Evolutionary conservation across 345 rosid species (phyloP).

Genomic region (Brassica carinata): DNA sequence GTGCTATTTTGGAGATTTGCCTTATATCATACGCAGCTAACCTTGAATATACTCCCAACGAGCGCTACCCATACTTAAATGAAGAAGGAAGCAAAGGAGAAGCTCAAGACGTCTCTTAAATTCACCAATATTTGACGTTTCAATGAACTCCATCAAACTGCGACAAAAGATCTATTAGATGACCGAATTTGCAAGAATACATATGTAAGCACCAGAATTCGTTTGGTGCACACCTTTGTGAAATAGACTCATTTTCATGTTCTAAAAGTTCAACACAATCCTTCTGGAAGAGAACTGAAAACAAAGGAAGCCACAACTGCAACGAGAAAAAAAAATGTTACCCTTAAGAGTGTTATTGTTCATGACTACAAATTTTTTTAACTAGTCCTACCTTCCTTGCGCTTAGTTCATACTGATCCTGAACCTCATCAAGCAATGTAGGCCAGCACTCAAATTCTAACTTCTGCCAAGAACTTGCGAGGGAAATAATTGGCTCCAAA

Average conservation of each 20-base stretch:
- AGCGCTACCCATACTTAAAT: slow-evolving; percentile 59
- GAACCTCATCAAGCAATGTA: slow-evolving; percentile 82
- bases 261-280: slow-evolving; percentile 47
- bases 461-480: slow-evolving; percentile 82
- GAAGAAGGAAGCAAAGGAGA: slow-evolving; percentile 79
- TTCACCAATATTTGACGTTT: slow-evolving; percentile 87
- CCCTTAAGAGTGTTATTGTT: slow-evolving; percentile 14
- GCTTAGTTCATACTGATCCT: slow-evolving; percentile 71
- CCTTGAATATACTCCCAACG: slow-evolving; percentile 67
- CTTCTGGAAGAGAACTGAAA: slow-evolving; percentile 61
- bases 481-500: slow-evolving; percentile 62
- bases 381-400: slow-evolving; percentile 69
- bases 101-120: slow-evolving; percentile 85
- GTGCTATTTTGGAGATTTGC: too few relatives aligned
- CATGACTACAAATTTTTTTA: slow-evolving; percentile 12
- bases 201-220: slow-evolving; percentile 11
- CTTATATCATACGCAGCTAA: slow-evolving; percentile 37
- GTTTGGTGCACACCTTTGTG: slow-evolving; percentile 56
- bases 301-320: slow-evolving; percentile 99
- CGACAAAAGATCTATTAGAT: slow-evolving; percentile 39
- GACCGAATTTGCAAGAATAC: slow-evolving; percentile 13
- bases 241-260: slow-evolving; percentile 52
- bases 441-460: slow-evolving; percentile 88
- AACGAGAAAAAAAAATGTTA: slow-evolving; percentile 33
- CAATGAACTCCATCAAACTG: slow-evolving; percentile 89